These are phyloP conservation scores for Trichoderma asperelloides DNA, from an alignment of 495 filamentous ascomycete species.

Conservation along the genomic window DNA sequence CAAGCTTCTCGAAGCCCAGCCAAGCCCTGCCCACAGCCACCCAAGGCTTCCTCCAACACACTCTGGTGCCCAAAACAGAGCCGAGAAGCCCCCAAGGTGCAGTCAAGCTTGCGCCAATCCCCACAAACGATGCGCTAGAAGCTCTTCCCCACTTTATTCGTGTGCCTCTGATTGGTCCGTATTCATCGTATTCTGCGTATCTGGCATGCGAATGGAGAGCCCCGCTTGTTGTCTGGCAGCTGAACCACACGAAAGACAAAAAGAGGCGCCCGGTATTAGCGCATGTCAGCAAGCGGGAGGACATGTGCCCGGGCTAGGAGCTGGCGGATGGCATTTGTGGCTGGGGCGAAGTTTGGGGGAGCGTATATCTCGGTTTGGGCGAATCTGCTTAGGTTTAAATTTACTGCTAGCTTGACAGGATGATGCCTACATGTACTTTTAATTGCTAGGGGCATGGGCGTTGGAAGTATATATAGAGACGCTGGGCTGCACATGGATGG, in stretches of 20 bases:
- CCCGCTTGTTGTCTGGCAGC: background rate
- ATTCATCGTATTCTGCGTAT: background rate
- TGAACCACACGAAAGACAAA: no score
- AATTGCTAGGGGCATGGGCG: no score
- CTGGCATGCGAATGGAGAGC: background rate
- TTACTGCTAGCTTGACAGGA: background rate
- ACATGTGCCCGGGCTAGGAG: no score
- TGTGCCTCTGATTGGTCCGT: background rate
- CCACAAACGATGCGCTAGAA: background rate
- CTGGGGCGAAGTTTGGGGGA: no score
- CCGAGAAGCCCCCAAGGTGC: background rate
- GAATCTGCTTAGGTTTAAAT: background rate
- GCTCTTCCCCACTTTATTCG: background rate
- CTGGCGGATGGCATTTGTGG: no score
- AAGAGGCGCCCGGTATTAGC: no score
- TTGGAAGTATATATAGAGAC: background rate
- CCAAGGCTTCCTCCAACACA: background rate
- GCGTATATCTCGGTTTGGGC: no score
- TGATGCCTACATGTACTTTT: background rate
- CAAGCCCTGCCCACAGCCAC: background rate
- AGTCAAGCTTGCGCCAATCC: background rate
- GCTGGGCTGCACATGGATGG: background rate
- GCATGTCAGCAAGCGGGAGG: no score
- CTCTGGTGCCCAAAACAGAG: background rate
- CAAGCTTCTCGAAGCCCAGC: background rate